phyloP scores from a whole-genome alignment of 306 rosid species.

The Malus orientalis region DNA sequence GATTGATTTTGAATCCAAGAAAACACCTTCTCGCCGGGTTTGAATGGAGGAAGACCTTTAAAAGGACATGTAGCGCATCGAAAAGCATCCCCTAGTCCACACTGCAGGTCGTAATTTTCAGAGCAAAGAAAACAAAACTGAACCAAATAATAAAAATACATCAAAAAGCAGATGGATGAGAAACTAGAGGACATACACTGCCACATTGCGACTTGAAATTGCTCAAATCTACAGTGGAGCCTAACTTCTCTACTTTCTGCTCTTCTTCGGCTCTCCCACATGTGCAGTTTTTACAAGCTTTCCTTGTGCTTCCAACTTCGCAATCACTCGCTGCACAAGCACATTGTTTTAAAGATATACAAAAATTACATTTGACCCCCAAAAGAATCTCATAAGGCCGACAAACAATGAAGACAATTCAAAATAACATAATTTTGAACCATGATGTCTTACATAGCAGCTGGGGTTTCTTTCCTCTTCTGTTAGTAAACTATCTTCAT shows the following conservation, averaged over 20 bases:
- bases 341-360: neutral
- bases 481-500: constrained; percentile 81
- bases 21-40: constrained; percentile 89
- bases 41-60: constrained; percentile 90
- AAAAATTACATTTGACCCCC: too few relatives aligned
- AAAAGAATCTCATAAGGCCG: neutral
- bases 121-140: constrained; percentile 6
- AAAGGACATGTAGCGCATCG: constrained; percentile 92
- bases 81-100: constrained; percentile 96
- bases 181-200: constrained; percentile 41
- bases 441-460: constrained; percentile 33
- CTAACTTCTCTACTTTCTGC: constrained; percentile 69
- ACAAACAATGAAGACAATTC: neutral
- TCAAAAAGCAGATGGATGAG: neutral
- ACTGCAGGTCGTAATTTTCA: constrained; percentile 51
- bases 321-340: constrained; percentile 60
- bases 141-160: neutral
- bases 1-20: neutral
- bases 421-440: neutral
- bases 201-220: constrained; percentile 95
- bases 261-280: constrained; percentile 96
- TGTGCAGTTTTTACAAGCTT: constrained; percentile 88
- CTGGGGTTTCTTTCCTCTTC: constrained; percentile 86
- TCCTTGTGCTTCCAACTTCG: constrained; percentile 75
- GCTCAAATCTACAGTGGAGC: constrained; percentile 55